phyloP scores from a whole-genome alignment of 2,329 filamentous ascomycete genomes.

The Stachybotrys chlorohalonatus region DNA sequence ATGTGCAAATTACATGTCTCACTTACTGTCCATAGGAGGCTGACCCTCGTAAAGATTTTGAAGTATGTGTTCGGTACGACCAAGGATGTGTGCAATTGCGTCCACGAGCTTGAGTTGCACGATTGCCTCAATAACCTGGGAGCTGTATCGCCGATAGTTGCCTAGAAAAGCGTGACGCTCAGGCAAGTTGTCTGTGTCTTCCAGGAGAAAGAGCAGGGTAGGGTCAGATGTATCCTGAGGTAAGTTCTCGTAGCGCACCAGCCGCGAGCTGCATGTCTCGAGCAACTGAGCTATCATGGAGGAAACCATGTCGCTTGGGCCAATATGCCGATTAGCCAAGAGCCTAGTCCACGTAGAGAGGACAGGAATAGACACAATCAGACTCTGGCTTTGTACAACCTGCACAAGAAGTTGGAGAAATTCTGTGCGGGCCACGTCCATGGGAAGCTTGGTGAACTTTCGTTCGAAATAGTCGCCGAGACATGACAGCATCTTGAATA shows the following conservation, averaged over 20 bases:
- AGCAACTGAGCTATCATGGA: slow-evolving; percentile 65
- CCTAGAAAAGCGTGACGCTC: slow-evolving; percentile 92
- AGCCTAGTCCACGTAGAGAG: slow-evolving; percentile 85
- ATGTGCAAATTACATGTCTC: not conserved
- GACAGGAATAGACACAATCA: slow-evolving; percentile 88
- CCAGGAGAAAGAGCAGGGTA: slow-evolving; percentile 72
- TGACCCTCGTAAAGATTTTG: slow-evolving; percentile 66
- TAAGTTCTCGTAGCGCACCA: slow-evolving; percentile 81
- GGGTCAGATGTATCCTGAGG: slow-evolving; percentile 74
- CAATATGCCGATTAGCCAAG: slow-evolving; percentile 61
- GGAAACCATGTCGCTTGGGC: slow-evolving; percentile 51
- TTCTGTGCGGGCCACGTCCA: slow-evolving; percentile 55
- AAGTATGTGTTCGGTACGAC: slow-evolving; percentile 64
- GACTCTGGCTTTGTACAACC: slow-evolving; percentile 75
- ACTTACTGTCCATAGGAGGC: slow-evolving; percentile 56
- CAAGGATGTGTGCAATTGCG: slow-evolving; percentile 80
- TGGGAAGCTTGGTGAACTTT: slow-evolving; percentile 58
- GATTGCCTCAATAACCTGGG: slow-evolving; percentile 77
- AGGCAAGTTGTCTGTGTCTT: slow-evolving; percentile 91
- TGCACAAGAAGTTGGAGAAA: slow-evolving; percentile 73
- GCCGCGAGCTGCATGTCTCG: slow-evolving; percentile 71
- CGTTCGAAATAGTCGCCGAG: slow-evolving; percentile 77
- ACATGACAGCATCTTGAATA: slow-evolving; percentile 65
- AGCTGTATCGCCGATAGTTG: slow-evolving; percentile 89
- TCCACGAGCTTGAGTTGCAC: slow-evolving; percentile 75